Conservation (phyloP, 202 grass and related monocot species). For the Tripidium arundinaceum region DNA sequence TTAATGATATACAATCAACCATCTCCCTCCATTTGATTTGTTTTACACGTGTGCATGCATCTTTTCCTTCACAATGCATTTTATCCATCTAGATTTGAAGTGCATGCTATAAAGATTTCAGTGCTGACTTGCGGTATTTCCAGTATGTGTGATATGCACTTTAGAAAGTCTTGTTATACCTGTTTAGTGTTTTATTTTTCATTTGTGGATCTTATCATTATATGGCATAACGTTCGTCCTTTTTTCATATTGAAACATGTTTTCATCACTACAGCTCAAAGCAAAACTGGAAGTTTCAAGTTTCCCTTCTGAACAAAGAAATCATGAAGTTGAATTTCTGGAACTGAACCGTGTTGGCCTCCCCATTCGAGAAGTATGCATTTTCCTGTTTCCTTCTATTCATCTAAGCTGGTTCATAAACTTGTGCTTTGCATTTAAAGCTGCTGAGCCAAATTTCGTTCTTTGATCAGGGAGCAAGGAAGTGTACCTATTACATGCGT, state of each 20-base stretch:
- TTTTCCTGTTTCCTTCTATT: conserved; percentile 1
- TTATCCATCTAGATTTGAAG: conserved; percentile 16
- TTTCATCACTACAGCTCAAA: conserved; percentile 25
- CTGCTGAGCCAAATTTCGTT: neutral
- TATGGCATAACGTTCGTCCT: neutral
- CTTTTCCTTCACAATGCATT: neutral
- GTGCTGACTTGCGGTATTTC: neutral
- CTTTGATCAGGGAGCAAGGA: conserved; percentile 36
- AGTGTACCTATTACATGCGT: conserved; percentile 40
- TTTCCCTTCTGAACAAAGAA: conserved; percentile 31
- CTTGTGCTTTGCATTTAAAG: conserved; percentile 14
- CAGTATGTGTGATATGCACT: neutral
- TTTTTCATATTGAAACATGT: neutral
- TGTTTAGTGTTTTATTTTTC: conserved; percentile 1
- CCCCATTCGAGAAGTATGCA: conserved; percentile 41
- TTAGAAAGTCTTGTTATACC: neutral
- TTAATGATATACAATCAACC: neutral
- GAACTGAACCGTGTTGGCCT: conserved; percentile 42
- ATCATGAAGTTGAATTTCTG: conserved; percentile 33
- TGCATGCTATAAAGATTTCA: neutral
- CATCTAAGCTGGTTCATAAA: conserved; percentile 8
- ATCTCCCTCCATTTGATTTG: neutral
- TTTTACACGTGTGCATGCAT: neutral
- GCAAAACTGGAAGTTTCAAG: conserved; percentile 17
- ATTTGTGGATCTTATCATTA: neutral